Conservation (phyloP, 352 stramenopile genomes). For the Globisporangium solare region DNA sequence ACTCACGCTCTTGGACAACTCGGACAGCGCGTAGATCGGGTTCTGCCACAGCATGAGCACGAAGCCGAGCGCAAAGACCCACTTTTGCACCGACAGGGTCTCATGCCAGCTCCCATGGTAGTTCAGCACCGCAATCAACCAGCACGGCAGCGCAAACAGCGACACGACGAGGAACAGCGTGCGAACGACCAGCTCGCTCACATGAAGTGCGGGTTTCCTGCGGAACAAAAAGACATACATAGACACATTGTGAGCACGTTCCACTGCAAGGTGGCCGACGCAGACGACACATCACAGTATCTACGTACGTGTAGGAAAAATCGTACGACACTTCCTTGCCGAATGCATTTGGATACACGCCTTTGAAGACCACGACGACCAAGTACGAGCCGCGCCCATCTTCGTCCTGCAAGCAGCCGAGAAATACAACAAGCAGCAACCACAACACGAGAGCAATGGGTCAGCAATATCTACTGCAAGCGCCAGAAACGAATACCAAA, state of each 20-base stretch:
- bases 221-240: slow-evolving; percentile 26
- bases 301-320: slow-evolving; percentile 75
- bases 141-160: slow-evolving; percentile 62
- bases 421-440: neutral
- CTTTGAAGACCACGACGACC: slow-evolving; percentile 53
- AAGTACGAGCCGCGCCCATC: slow-evolving; percentile 63
- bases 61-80: slow-evolving; percentile 58
- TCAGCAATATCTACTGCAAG: neutral
- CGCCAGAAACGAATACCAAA: neutral
- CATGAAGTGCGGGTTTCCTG: slow-evolving; percentile 67
- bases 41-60: slow-evolving; percentile 84
- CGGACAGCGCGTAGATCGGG: slow-evolving; percentile 58
- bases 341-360: slow-evolving; percentile 74
- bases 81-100: slow-evolving; percentile 66
- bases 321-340: slow-evolving; percentile 63
- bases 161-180: slow-evolving; percentile 50
- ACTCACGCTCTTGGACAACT: slow-evolving; percentile 50
- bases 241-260: neutral
- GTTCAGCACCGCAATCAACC: slow-evolving; percentile 61
- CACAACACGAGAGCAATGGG: neutral
- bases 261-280: too few relatives aligned
- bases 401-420: slow-evolving; percentile 31
- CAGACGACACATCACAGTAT: neutral
- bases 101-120: slow-evolving; percentile 44
- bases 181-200: slow-evolving; percentile 69